Percentiles rank a stretch among this genome's conserved stretches.
Evolutionary conservation across 306 rosid species (phyloP).

Genomic region (Cucurbita maxima): DNA sequence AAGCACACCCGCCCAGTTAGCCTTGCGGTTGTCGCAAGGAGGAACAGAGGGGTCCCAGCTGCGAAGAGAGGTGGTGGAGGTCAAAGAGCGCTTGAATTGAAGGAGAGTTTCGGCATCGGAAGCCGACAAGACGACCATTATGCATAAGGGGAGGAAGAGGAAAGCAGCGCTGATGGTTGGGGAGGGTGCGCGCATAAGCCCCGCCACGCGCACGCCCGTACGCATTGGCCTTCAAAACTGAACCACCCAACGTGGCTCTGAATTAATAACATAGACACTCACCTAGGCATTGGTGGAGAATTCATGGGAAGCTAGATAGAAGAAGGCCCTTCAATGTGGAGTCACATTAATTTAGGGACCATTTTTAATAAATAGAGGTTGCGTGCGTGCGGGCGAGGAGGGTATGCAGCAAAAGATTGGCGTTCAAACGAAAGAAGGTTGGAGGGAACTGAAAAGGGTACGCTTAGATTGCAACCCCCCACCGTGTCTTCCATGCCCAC

Average conservation of each 20-base stretch:
- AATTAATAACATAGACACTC: not conserved
- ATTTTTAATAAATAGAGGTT: not conserved
- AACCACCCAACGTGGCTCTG: not conserved
- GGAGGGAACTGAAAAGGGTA: slow-evolving; percentile 10
- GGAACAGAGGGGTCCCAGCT: slow-evolving; percentile 37
- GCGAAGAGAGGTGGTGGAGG: slow-evolving; percentile 12
- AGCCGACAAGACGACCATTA: not conserved
- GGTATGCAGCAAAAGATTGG: not conserved
- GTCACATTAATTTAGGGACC: not conserved
- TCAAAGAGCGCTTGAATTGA: slow-evolving; percentile 38
- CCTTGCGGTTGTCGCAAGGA: slow-evolving; percentile 32
- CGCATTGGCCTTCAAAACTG: slow-evolving; percentile 2
- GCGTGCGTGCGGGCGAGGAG: not conserved
- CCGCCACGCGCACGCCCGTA: slow-evolving; percentile 74
- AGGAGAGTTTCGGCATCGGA: slow-evolving; percentile 33
- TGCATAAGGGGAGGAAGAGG: not conserved
- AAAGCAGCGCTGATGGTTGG: slow-evolving; percentile 15
- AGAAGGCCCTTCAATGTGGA: not conserved
- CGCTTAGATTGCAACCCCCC: not conserved
- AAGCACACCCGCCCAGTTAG: slow-evolving; percentile 53
- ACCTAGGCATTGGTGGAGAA: not conserved
- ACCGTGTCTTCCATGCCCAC: slow-evolving; percentile 6
- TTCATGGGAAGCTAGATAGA: not conserved
- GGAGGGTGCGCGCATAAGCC: slow-evolving; percentile 78
- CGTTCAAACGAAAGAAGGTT: slow-evolving; percentile 4